These are phyloP conservation scores for Beta macrorhiza DNA, from an alignment of 179 eudicot genomes.

Conservation along the genomic window DNA sequence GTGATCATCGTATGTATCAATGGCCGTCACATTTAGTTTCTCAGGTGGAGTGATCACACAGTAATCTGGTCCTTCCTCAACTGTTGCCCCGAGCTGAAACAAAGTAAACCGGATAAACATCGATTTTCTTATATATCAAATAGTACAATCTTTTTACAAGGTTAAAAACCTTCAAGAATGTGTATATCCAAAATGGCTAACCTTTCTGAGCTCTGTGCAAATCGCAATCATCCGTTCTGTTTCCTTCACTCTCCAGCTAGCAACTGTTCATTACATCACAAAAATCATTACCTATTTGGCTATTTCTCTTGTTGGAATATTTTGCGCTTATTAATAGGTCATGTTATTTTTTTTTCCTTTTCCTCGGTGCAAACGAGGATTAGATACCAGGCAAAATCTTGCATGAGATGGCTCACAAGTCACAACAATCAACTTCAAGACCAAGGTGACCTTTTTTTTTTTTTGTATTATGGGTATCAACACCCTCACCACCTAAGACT, in stretches of 20 bases:
- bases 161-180: not conserved
- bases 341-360: not conserved
- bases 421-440: too few relatives aligned
- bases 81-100: conserved; percentile 89
- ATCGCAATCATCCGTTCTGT: conserved; percentile 98
- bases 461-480: too few relatives aligned
- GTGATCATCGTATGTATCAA: conserved; percentile 96
- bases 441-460: too few relatives aligned
- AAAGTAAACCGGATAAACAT: not conserved
- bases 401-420: not conserved
- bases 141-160: not conserved
- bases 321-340: not conserved
- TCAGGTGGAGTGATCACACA: conserved; percentile 94
- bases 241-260: conserved; percentile 99
- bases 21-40: conserved; percentile 73
- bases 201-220: conserved; percentile 99
- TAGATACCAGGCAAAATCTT: not conserved
- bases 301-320: not conserved
- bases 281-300: not conserved
- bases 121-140: not conserved
- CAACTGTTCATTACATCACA: conserved; percentile 48
- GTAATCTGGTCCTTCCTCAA: conserved; percentile 95
- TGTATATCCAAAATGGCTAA: conserved; percentile 14
- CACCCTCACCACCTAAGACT: not conserved
- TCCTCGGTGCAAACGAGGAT: not conserved